Percentiles rank a stretch among this genome's conserved stretches.
phyloP scores from a whole-genome alignment of 2,329 filamentous ascomycete species.

The Cucurbitaria berberidis region DNA sequence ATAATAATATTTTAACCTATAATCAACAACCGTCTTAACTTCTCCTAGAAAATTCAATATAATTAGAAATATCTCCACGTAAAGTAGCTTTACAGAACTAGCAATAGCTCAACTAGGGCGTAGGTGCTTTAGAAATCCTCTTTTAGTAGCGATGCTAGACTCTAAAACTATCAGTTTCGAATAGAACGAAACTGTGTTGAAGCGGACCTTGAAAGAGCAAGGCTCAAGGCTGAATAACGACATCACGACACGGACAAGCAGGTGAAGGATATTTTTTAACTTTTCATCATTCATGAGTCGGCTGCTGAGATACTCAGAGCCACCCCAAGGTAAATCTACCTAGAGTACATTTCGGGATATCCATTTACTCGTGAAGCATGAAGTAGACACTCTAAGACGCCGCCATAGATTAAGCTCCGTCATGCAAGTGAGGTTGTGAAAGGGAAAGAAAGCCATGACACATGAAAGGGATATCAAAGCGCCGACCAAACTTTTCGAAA shows the following conservation, averaged over 20 bases:
- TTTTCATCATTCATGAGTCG: constrained; percentile 42
- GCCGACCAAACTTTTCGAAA: constrained; percentile 48
- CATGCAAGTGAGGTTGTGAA: constrained; percentile 43
- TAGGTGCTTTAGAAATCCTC: too few species aligned
- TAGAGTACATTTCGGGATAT: constrained; percentile 44
- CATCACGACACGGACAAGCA: neutral
- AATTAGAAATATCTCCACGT: too few species aligned
- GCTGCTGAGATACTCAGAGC: constrained; percentile 30
- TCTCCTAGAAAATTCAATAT: too few species aligned
- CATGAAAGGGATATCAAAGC: constrained; percentile 50
- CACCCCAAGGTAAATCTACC: constrained; percentile 38
- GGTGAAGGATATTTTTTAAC: constrained; percentile 24
- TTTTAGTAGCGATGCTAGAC: too few species aligned
- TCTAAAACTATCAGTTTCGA: too few species aligned
- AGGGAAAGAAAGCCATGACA: constrained; percentile 46
- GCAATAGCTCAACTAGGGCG: too few species aligned
- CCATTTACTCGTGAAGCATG: constrained; percentile 45
- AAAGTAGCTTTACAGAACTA: too few species aligned
- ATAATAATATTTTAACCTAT: too few species aligned
- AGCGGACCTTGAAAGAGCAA: neutral
- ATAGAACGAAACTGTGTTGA: neutral
- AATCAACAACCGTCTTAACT: too few species aligned
- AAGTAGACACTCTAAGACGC: constrained; percentile 44
- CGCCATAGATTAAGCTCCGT: constrained; percentile 38
- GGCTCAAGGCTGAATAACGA: neutral